phyloP scores from a whole-genome alignment of 2,329 filamentous ascomycete species.

The Sarocladium brachiariae region DNA sequence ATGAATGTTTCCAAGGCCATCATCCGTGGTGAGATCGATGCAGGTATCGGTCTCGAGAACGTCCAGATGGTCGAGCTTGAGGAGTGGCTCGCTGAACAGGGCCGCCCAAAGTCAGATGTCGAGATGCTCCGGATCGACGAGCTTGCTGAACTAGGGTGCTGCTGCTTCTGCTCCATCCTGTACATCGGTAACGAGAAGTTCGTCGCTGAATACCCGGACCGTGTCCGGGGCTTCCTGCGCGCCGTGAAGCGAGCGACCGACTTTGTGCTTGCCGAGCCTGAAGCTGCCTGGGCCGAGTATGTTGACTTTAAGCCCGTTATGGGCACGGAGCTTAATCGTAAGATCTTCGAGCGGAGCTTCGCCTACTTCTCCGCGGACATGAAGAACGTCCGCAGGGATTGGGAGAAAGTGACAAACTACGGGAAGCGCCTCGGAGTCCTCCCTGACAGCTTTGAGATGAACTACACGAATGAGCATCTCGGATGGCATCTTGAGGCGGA shows the following conservation, averaged over 20 bases:
- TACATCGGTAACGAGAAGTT: conserved; percentile 75
- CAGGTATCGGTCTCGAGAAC: conserved; percentile 71
- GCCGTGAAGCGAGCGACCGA: conserved; percentile 71
- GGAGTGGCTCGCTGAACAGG: conserved; percentile 62
- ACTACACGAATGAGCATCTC: conserved; percentile 69
- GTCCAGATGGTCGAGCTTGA: conserved; percentile 79
- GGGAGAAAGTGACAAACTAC: conserved; percentile 71
- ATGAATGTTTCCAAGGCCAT: conserved; percentile 78
- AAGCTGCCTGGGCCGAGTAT: conserved; percentile 60
- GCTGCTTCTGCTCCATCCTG: conserved; percentile 76
- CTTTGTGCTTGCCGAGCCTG: conserved; percentile 58
- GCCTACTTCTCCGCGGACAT: conserved; percentile 70
- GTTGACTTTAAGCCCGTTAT: conserved; percentile 66
- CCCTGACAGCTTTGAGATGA: conserved; percentile 55
- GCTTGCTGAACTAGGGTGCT: conserved; percentile 72
- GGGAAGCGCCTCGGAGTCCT: conserved; percentile 67
- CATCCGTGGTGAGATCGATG: conserved; percentile 65
- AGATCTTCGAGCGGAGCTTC: conserved; percentile 74
- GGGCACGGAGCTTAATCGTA: conserved; percentile 61
- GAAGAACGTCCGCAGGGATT: conserved; percentile 69
- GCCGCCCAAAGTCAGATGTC: conserved; percentile 58
- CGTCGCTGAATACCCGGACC: conserved; percentile 57
- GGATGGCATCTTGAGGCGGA: conserved; percentile 59
- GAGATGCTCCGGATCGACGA: conserved; percentile 78
- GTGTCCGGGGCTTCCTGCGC: conserved; percentile 60